phyloP scores from a whole-genome alignment of 305 asterid species.

The Stenogyne calaminthoides region DNA sequence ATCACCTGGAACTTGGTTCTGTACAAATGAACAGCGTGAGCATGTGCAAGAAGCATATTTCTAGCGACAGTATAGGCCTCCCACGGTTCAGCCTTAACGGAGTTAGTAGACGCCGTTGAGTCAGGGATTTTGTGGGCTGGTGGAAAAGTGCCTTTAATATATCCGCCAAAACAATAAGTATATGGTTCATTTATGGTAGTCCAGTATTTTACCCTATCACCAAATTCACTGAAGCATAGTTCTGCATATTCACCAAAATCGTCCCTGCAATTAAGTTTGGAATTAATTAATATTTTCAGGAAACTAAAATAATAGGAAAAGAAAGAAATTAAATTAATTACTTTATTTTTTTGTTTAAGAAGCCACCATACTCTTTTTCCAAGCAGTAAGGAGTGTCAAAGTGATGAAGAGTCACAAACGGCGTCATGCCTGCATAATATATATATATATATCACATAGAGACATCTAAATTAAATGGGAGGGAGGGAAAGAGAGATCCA shows the following conservation, averaged over 20 bases:
- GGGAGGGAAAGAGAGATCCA: no score
- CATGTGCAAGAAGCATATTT: constrained; percentile 24
- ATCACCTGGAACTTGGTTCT: constrained; percentile 13
- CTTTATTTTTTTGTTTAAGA: constrained; percentile 15
- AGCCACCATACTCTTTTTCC: constrained; percentile 30
- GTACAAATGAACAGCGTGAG: constrained; percentile 11
- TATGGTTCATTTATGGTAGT: constrained; percentile 42
- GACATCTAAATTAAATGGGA: no score
- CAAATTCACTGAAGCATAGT: constrained; percentile 46
- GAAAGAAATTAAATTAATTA: background rate
- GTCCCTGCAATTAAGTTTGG: constrained; percentile 22
- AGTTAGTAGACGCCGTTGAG: background rate
- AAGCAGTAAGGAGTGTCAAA: constrained; percentile 20
- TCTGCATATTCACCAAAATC: constrained; percentile 37
- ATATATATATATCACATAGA: no score
- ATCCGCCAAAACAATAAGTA: constrained; percentile 19
- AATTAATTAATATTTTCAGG: no score
- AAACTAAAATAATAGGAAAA: background rate
- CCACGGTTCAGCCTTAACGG: background rate
- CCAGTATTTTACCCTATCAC: constrained; percentile 47
- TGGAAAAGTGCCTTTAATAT: constrained; percentile 5
- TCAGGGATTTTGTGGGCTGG: background rate
- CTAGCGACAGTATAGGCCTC: constrained; percentile 4
- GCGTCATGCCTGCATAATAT: constrained; percentile 5
- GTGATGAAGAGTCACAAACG: constrained; percentile 27